Conservation (phyloP, 2,329 filamentous ascomycete genomes). For the Hypoxylon sp. region DNA sequence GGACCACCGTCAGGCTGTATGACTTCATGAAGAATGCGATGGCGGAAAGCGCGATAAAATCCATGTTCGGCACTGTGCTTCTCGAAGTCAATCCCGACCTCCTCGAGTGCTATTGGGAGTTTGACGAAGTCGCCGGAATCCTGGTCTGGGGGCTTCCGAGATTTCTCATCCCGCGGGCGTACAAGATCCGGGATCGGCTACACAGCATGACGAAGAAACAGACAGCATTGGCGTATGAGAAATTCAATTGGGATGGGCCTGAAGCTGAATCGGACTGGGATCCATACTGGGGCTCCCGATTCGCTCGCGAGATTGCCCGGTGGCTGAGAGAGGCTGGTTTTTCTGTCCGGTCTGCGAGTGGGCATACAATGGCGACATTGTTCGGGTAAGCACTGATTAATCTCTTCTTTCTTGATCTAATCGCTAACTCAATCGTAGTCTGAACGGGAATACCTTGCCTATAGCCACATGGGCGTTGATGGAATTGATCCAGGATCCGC, state of each 20-base stretch:
- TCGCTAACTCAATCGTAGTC: slow-evolving; percentile 4
- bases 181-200: slow-evolving; percentile 5
- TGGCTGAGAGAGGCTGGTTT: slow-evolving; percentile 8
- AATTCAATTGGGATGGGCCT: slow-evolving; percentile 2
- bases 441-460: slow-evolving; percentile 44
- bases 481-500: slow-evolving; percentile 41
- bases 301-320: slow-evolving; percentile 4
- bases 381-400: background rate
- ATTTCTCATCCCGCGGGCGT: background rate
- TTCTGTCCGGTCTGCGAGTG: background rate
- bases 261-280: slow-evolving; percentile 2
- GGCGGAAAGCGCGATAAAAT: background rate
- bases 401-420: background rate
- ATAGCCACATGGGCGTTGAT: slow-evolving; percentile 45
- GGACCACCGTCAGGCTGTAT: slow-evolving; percentile 1
- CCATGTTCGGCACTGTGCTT: slow-evolving; percentile 5
- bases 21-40: slow-evolving; percentile 2
- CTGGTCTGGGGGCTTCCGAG: slow-evolving; percentile 13
- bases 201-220: slow-evolving; percentile 11
- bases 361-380: background rate
- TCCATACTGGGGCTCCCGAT: slow-evolving; percentile 11
- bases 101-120: slow-evolving; percentile 9
- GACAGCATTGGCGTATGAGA: background rate
- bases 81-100: slow-evolving; percentile 10
- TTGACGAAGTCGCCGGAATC: slow-evolving; percentile 6